phyloP scores from a whole-genome alignment of 352 stramenopile species.

The Phytophthora nicotianae region DNA sequence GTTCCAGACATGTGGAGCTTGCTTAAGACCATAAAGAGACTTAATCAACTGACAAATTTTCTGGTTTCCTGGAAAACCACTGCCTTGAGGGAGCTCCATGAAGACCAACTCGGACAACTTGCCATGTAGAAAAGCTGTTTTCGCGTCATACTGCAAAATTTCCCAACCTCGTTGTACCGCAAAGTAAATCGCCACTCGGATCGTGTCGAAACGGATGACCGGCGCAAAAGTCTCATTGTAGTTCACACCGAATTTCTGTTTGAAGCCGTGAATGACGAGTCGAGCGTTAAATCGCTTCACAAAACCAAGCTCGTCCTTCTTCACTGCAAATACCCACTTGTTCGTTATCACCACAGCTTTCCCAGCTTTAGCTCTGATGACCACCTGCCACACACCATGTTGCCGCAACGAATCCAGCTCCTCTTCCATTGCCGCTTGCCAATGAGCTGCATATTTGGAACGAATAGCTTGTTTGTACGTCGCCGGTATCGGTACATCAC shows the following conservation, averaged over 20 bases:
- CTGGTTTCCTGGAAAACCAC: background rate
- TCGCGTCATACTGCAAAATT: slow-evolving; percentile 1
- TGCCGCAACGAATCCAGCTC: background rate
- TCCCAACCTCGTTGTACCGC: background rate
- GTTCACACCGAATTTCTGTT: background rate
- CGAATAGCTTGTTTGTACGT: background rate
- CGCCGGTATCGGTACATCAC: background rate
- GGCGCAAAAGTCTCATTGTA: slow-evolving; percentile 1
- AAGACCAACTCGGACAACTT: background rate
- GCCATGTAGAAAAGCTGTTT: background rate
- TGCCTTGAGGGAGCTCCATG: background rate
- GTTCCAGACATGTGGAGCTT: background rate
- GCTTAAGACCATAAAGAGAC: background rate
- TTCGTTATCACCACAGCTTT: background rate
- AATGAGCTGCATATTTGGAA: background rate
- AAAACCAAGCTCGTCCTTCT: background rate
- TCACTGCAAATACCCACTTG: background rate
- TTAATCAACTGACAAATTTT: background rate
- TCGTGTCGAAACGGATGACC: slow-evolving; percentile 1
- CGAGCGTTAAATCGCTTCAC: background rate
- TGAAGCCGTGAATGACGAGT: background rate
- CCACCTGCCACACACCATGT: background rate
- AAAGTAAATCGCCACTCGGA: slow-evolving; percentile 1
- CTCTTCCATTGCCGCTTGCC: background rate
- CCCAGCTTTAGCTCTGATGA: background rate